Percentiles rank a stretch among this genome's conserved stretches.
Evolutionary conservation across 2,329 filamentous ascomycete genomes (phyloP).

Genomic region (Colletotrichum sp.): DNA sequence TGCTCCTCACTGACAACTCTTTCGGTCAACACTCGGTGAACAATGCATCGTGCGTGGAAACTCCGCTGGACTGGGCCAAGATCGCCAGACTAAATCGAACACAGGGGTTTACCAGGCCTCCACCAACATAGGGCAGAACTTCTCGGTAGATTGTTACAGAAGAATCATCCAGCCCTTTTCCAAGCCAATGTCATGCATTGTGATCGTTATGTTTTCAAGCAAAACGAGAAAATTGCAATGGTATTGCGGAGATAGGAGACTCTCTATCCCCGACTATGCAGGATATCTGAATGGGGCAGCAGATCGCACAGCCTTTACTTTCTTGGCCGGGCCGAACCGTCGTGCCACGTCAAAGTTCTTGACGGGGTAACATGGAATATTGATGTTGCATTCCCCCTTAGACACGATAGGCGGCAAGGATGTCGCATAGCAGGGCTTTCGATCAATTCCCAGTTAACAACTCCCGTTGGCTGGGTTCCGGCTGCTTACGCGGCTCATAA

Average conservation of each 20-base stretch:
- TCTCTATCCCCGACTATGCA: background rate
- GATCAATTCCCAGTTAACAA: accelerated
- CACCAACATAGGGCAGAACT: background rate
- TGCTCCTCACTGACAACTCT: background rate
- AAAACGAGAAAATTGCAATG: background rate
- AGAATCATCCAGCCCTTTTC: accelerated
- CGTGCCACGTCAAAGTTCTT: background rate
- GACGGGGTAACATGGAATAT: background rate
- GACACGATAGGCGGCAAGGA: background rate
- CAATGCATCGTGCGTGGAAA: accelerated
- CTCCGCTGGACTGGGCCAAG: background rate
- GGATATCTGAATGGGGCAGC: background rate
- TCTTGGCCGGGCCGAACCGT: background rate
- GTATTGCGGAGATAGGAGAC: background rate
- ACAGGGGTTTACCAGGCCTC: background rate
- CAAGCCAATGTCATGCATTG: background rate
- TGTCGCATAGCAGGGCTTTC: background rate
- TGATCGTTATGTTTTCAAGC: accelerated
- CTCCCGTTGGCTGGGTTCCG: background rate
- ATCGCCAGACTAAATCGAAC: background rate
- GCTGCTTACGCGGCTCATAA: background rate
- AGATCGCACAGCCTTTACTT: background rate
- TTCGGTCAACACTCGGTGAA: background rate
- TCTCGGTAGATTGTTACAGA: background rate
- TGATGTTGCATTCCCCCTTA: background rate